Base-by-base conservation (phyloP, 2,329 filamentous ascomycete genomes). In the Fusarium decemcellulare region DNA sequence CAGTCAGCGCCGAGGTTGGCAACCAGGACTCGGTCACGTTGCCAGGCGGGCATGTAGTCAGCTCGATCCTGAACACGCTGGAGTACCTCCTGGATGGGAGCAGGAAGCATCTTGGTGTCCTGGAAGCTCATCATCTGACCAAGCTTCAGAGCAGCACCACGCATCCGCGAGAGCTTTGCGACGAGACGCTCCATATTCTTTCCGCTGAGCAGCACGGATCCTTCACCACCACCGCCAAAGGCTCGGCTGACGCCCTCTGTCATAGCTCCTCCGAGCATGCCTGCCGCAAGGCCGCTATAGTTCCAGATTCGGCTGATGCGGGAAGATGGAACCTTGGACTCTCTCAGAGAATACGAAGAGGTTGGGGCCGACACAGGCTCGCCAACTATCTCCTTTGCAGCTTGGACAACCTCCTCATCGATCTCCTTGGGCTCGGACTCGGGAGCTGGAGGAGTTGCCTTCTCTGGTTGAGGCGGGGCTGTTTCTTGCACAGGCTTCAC, bases 41-140 rank as follows among this genome's bases (percentile, higher is more conserved):
- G 96, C 78, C 91, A 97, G 3, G 93, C 88, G 1, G 96, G 96
- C 96, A 99, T 99, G 80, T 98, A 99, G 80, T 99, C 95, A 40
- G 96, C 96, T 60, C 93, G 91, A 78, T 99, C 96, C 78, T 99
- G 96, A 0, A 99, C 96, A 7, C 97, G 91, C 77, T 97, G 94
- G 12, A 99, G 84, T 2, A 99, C 94, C 75, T 95, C 89, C 71
- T 97, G 93, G 52, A 99, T 94, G 1, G 93, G 89, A 1, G 88
- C 89, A 0, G 96, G 96, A 10, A 99, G 88, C 90, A 98, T 94
- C 80, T 97, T 98, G 39, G 93, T 90, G 81, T 99, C 96, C 84
- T 99, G 96, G 76, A 99, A 96, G 79, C 94, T 98, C 86, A 99
- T 92, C 92, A 98, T 96, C 83, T 99, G 96, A 1, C 96, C 97